Conservation (phyloP, 2,329 filamentous ascomycete species). For the Thyridium curvatum region DNA sequence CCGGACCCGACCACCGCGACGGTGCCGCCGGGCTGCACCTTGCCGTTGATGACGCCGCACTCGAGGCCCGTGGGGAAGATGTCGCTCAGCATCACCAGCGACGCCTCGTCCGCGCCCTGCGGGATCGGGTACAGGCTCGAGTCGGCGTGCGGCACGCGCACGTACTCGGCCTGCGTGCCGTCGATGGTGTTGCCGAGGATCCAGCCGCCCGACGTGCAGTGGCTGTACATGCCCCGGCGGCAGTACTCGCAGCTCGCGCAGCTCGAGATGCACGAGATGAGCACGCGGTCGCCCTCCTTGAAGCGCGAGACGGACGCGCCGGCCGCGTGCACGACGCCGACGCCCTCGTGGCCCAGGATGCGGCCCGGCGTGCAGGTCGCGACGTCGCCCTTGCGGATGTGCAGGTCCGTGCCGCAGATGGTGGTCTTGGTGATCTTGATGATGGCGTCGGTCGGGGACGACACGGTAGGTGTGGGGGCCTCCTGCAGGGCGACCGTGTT, state of each 20-base stretch:
- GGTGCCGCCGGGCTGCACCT: slow-evolving; percentile 42
- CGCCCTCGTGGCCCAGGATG: slow-evolving; percentile 47
- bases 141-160: slow-evolving; percentile 43
- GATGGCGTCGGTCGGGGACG: slow-evolving; percentile 38
- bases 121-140: slow-evolving; percentile 40
- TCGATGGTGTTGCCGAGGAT: slow-evolving; percentile 45
- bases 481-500: slow-evolving; percentile 30
- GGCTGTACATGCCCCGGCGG: slow-evolving; percentile 41
- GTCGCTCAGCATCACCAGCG: slow-evolving; percentile 46
- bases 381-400: slow-evolving; percentile 49
- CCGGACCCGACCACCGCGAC: slow-evolving; percentile 51
- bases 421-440: slow-evolving; percentile 40
- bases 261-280: slow-evolving; percentile 44
- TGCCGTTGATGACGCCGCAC: slow-evolving; percentile 44
- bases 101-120: slow-evolving; percentile 28
- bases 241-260: slow-evolving; percentile 47
- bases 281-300: slow-evolving; percentile 41
- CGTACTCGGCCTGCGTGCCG: slow-evolving; percentile 51
- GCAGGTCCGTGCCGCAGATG: slow-evolving; percentile 49
- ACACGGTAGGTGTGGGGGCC: slow-evolving; percentile 32
- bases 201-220: slow-evolving; percentile 49
- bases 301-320: slow-evolving; percentile 39
- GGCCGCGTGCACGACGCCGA: slow-evolving; percentile 38
- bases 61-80: slow-evolving; percentile 51
- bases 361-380: slow-evolving; percentile 36